Base-by-base conservation (phyloP, 2,329 filamentous ascomycete species). In the Juglanconis oblonga region DNA sequence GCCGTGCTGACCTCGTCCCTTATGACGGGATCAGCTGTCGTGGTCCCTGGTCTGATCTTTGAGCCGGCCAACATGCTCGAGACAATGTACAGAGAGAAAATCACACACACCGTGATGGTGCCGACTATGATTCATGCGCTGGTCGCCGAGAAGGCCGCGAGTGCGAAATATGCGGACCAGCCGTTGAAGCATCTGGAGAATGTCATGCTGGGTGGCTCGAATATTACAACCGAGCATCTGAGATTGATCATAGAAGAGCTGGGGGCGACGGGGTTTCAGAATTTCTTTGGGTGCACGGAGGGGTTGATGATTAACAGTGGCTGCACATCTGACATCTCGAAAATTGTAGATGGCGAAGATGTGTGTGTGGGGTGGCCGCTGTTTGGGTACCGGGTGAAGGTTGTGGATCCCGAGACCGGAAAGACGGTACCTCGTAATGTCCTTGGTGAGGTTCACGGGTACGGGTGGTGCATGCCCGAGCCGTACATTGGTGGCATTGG, bases 401-500 rank as follows among this genome's bases (percentile, higher is more conserved):
- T 59, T 7, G 51, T 55, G 33, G 57, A 59, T 36, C 57, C 57
- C 1, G 57, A 55, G 44, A 59, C 57, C 42, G 57, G 44, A n/a
- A 50, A 55, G 13, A 44, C 49, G 17, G 24, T 59, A 3, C 57
- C 57, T 29, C 57, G 44, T 4, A 48, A 48, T 29, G 14, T 44
- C n/a, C 10, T 59, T 8, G 57, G 57, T 17, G 57, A 59, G 10
- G 14, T 59, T 4, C 51, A 55, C 10, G 51, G 51, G 6, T 59
- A 51, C n/a, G 57, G 57, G 4, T 51, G 50, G 10, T 54, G 51
- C 4, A 36, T 59, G 17, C 50, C 49, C 17, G 57, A 51, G 13
- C 51, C 51, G 3, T 59, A 59, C 2, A 59, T 59, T n/a, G 57
- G 57, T 7, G 57, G 57, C 13, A 33, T 59, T 8, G 57, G 57